Conservation (phyloP, 2,329 filamentous ascomycete genomes). For the Aspergillus vadensis region DNA sequence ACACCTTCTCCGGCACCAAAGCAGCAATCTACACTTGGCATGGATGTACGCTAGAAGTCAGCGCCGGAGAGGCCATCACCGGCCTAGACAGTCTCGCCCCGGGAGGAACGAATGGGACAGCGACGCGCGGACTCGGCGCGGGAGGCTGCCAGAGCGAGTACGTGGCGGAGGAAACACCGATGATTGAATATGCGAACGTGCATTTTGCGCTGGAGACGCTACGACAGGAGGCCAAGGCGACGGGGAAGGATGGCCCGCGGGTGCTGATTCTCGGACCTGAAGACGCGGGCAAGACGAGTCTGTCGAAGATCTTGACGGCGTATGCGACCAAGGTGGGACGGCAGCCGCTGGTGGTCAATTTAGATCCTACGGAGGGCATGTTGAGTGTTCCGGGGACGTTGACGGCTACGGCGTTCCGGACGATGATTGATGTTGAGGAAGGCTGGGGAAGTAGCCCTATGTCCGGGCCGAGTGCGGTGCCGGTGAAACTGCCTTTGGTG, state of each 20-base stretch:
- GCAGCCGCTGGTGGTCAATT: constrained; percentile 80
- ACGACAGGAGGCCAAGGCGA: constrained; percentile 61
- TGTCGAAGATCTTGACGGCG: constrained; percentile 74
- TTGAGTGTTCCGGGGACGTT: constrained; percentile 77
- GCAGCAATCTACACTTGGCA: constrained; percentile 91
- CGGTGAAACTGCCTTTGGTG: constrained; percentile 87
- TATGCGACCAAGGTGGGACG: constrained; percentile 75
- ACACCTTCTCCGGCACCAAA: constrained; percentile 79
- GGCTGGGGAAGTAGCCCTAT: constrained; percentile 90
- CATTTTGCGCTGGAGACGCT: constrained; percentile 82
- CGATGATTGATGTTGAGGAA: constrained; percentile 82
- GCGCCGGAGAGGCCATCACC: constrained; percentile 57
- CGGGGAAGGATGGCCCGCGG: constrained; percentile 66
- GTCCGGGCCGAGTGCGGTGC: constrained; percentile 82
- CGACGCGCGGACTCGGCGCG: constrained; percentile 40
- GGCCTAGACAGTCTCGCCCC: constrained; percentile 33
- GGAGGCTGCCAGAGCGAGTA: constrained; percentile 70
- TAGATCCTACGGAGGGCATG: constrained; percentile 80
- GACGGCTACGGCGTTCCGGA: constrained; percentile 82
- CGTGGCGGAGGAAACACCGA: constrained; percentile 75
- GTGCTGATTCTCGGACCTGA: constrained; percentile 80
- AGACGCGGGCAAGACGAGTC: constrained; percentile 78
- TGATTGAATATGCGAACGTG: constrained; percentile 77
- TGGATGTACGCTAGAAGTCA: constrained; percentile 82
- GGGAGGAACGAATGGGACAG: constrained; percentile 22